Conservation (phyloP, 352 stramenopile genomes). For the Phytophthora boehmeriae region DNA sequence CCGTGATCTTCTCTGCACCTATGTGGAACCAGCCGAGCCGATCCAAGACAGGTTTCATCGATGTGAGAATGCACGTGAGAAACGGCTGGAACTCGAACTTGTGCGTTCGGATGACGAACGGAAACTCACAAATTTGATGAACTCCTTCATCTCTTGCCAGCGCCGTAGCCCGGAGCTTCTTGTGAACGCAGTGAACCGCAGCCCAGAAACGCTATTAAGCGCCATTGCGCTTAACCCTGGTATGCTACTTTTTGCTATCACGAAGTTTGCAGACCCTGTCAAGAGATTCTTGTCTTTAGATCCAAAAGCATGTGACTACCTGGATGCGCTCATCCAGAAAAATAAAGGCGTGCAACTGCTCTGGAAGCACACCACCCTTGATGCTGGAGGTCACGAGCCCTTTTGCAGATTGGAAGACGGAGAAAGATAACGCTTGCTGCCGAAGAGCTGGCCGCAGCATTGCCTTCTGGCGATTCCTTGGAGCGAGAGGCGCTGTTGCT, state of each 20-base stretch:
- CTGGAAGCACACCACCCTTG: conserved; percentile 39
- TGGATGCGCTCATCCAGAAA: conserved; percentile 54
- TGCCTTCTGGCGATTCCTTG: conserved; percentile 18
- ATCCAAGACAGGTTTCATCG: conserved; percentile 54
- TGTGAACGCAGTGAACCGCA: conserved; percentile 66
- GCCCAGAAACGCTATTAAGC: conserved; percentile 67
- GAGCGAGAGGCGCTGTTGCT: conserved; percentile 34
- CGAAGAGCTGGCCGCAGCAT: conserved; percentile 18
- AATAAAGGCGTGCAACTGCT: conserved; percentile 67
- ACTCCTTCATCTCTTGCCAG: conserved; percentile 55
- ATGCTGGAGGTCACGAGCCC: conserved; percentile 7
- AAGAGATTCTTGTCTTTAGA: conserved; percentile 74
- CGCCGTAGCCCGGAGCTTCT: conserved; percentile 62
- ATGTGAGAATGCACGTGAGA: conserved; percentile 41
- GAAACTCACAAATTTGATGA: conserved; percentile 42
- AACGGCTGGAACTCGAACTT: conserved; percentile 24
- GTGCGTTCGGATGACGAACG: conserved; percentile 30
- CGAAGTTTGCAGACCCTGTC: conserved; percentile 66
- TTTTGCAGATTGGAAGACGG: conserved; percentile 11
- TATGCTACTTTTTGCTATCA: conserved; percentile 75
- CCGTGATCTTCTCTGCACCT: conserved; percentile 47
- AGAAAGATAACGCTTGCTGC: conserved; percentile 21
- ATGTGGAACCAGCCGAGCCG: conserved; percentile 44
- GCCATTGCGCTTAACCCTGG: conserved; percentile 66
- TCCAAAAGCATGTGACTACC: conserved; percentile 53